Conservation (phyloP, 768 basidiomycete genomes). For the Imleria badia region DNA sequence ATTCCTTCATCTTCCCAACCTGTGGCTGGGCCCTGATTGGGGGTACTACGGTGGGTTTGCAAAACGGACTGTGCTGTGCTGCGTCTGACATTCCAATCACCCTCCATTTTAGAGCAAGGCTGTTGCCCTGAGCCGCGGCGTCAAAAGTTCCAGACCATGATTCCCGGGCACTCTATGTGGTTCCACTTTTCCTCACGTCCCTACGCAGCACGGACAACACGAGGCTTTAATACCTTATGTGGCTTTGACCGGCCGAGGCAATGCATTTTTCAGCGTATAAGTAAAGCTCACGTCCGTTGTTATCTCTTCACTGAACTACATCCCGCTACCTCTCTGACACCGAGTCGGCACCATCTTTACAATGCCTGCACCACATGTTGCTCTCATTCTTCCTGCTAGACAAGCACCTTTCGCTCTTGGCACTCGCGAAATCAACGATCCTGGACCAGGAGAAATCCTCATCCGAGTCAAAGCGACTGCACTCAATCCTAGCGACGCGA, state of each 20-base stretch:
- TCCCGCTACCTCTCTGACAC: conserved; percentile 13
- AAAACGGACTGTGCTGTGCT: conserved; percentile 28
- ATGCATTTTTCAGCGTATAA: conserved; percentile 32
- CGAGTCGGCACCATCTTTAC: conserved; percentile 4
- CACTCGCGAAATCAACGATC: conserved; percentile 37
- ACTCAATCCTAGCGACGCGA: conserved; percentile 56
- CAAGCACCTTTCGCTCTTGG: conserved; percentile 38
- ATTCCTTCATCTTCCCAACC: conserved; percentile 16
- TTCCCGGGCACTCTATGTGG: conserved; percentile 28
- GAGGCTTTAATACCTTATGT: conserved; percentile 32
- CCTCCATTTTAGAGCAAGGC: conserved; percentile 32
- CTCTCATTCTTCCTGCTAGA: conserved; percentile 32
- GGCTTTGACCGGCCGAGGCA: conserved; percentile 28
- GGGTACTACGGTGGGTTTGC: conserved; percentile 11
- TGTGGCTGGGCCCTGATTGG: conserved; percentile 18
- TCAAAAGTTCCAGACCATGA: conserved; percentile 33
- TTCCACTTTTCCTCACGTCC: conserved; percentile 27
- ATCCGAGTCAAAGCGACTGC: conserved; percentile 47
- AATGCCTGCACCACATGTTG: conserved; percentile 29
- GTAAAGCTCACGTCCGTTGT: conserved; percentile 16
- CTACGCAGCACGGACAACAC: conserved; percentile 35
- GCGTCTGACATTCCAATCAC: conserved; percentile 28
- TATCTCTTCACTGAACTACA: conserved; percentile 21
- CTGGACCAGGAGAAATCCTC: conserved; percentile 48
- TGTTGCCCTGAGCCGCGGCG: conserved; percentile 33